These are phyloP conservation scores for Rutstroemia sydowiana DNA, from an alignment of 2,329 filamentous ascomycete genomes.

Conservation along the genomic window DNA sequence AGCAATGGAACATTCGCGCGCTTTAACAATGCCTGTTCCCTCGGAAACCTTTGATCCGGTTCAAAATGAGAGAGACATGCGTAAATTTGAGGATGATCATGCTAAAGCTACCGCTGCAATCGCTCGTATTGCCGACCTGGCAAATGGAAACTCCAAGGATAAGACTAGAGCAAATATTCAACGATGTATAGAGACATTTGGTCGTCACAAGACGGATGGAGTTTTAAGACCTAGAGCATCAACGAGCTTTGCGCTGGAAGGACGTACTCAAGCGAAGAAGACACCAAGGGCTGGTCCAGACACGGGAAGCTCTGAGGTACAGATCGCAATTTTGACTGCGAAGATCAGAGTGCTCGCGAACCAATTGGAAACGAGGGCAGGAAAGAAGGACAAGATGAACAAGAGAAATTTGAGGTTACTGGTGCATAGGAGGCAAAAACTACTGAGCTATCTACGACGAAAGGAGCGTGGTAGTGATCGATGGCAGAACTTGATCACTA, in stretches of 20 bases:
- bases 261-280: slow-evolving; percentile 30
- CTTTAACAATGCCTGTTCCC: slow-evolving; percentile 52
- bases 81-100: slow-evolving; percentile 49
- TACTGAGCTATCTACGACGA: slow-evolving; percentile 76
- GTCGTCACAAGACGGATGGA: slow-evolving; percentile 80
- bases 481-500: slow-evolving; percentile 81
- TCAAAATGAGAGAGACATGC: slow-evolving; percentile 28
- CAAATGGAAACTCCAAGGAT: slow-evolving; percentile 72
- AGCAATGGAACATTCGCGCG: slow-evolving; percentile 60
- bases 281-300: slow-evolving; percentile 75
- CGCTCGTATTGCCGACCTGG: slow-evolving; percentile 68
- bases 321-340: slow-evolving; percentile 87
- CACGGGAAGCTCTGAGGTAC: slow-evolving; percentile 94
- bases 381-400: slow-evolving; percentile 85
- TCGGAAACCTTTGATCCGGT: slow-evolving; percentile 36
- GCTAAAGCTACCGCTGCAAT: slow-evolving; percentile 67
- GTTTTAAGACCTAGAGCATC: slow-evolving; percentile 44
- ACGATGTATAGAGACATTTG: slow-evolving; percentile 80
- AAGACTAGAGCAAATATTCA: slow-evolving; percentile 74
- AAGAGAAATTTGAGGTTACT: slow-evolving; percentile 82
- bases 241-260: slow-evolving; percentile 15
- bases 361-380: slow-evolving; percentile 58
- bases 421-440: slow-evolving; percentile 82
- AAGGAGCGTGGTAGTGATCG: slow-evolving; percentile 88
- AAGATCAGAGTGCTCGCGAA: slow-evolving; percentile 81